A percentile compares a stretch with the other conserved stretches of the same genome.
These are phyloP conservation scores for Phytophthora citricola DNA, from an alignment of 352 stramenopile genomes.

Conservation along the genomic window DNA sequence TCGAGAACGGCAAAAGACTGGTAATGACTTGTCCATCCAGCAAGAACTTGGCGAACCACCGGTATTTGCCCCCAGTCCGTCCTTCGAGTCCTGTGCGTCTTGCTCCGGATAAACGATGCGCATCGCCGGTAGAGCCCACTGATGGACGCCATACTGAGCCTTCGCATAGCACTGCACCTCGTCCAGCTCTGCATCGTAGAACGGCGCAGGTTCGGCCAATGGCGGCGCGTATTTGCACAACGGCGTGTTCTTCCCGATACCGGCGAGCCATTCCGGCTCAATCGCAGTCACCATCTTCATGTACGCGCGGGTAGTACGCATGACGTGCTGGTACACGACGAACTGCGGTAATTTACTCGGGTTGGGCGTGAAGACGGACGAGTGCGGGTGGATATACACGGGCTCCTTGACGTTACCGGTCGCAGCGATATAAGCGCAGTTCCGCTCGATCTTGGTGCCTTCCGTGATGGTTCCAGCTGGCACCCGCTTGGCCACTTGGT, in stretches of 20 bases:
- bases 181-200: slow-evolving; percentile 63
- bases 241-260: slow-evolving; percentile 76
- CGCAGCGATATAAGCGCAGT: slow-evolving; percentile 79
- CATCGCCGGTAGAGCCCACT: slow-evolving; percentile 70
- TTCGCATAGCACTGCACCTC: slow-evolving; percentile 84
- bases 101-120: slow-evolving; percentile 61
- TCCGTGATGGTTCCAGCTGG: slow-evolving; percentile 77
- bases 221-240: slow-evolving; percentile 74
- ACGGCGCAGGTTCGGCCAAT: slow-evolving; percentile 65
- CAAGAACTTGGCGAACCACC: slow-evolving; percentile 88
- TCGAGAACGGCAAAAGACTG: slow-evolving; percentile 78
- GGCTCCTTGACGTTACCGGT: slow-evolving; percentile 65
- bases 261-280: slow-evolving; percentile 96
- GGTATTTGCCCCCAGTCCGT: slow-evolving; percentile 59
- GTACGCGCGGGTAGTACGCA: slow-evolving; percentile 86
- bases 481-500: slow-evolving; percentile 82
- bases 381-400: slow-evolving; percentile 89
- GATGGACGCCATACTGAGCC: slow-evolving; percentile 73
- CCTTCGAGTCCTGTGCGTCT: slow-evolving; percentile 36
- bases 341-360: slow-evolving; percentile 69
- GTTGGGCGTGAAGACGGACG: slow-evolving; percentile 79
- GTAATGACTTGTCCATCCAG: slow-evolving; percentile 72
- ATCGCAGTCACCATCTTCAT: slow-evolving; percentile 98
- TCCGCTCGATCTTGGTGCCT: slow-evolving; percentile 84
- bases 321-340: slow-evolving; percentile 83